Conservation (phyloP, 306 rosid species). For the Spatholobus suberectus region DNA sequence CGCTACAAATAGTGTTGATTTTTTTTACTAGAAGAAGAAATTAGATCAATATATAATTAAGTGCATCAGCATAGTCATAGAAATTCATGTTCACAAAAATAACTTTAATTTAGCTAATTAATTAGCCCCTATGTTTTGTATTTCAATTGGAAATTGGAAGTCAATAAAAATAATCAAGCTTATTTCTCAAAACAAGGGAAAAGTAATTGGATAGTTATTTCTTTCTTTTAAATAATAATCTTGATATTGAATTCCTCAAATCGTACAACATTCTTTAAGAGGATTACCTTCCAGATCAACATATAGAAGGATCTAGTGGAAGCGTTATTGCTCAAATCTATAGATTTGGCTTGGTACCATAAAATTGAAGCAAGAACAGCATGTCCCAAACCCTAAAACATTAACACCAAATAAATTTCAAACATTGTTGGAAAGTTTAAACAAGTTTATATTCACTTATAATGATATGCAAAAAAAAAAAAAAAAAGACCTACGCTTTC, state of each 20-base stretch:
- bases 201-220: not conserved
- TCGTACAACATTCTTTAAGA: not conserved
- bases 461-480: not conserved
- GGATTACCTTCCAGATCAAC: constrained; percentile 50
- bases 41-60: too few relatives aligned
- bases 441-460: not conserved
- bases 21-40: not conserved
- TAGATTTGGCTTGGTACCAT: not conserved
- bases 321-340: not conserved
- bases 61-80: not conserved
- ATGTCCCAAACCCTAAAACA: constrained; percentile 51
- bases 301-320: not conserved
- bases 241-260: not conserved
- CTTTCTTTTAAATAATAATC: not conserved
- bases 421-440: not conserved
- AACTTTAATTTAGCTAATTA: not conserved
- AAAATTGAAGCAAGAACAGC: constrained; percentile 47
- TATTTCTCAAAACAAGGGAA: not conserved
- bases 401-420: constrained; percentile 5
- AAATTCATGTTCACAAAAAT: not conserved
- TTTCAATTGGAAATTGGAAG: not conserved
- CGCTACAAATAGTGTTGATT: too few relatives aligned
- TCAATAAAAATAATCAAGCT: not conserved
- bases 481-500: constrained; percentile 4
- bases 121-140: not conserved